A percentile compares a stretch with the other conserved stretches of the same genome.
Conservation (phyloP, 2,329 filamentous ascomycete species). For the Fusarium bulbicola region DNA sequence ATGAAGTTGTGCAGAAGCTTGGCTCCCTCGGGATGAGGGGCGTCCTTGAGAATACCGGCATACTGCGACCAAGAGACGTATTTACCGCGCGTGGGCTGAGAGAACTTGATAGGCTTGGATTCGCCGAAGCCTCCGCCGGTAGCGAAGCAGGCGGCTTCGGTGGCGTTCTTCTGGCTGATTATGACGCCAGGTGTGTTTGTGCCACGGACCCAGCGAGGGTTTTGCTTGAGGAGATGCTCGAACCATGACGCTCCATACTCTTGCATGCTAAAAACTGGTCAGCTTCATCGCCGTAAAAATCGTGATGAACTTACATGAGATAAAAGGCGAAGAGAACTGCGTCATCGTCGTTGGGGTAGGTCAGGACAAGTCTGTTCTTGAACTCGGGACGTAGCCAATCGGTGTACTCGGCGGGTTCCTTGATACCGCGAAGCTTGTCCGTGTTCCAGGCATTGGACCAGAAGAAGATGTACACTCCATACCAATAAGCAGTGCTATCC, state of each 20-base stretch:
- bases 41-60: constrained; percentile 51
- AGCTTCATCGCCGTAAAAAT: too few relatives aligned
- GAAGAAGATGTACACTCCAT: constrained; percentile 50
- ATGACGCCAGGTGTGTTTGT: too few relatives aligned
- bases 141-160: constrained; percentile 49
- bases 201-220: constrained; percentile 61
- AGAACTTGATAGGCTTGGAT: constrained; percentile 34
- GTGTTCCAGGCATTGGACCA: constrained; percentile 49
- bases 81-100: constrained; percentile 48
- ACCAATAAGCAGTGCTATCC: constrained; percentile 48
- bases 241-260: constrained; percentile 58
- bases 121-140: background rate
- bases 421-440: constrained; percentile 43
- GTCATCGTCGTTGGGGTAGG: constrained; percentile 67
- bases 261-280: constrained; percentile 42
- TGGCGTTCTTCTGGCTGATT: constrained; percentile 31
- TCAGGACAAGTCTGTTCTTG: constrained; percentile 63
- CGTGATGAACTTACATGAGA: constrained; percentile 51
- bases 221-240: constrained; percentile 56
- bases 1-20: constrained; percentile 24
- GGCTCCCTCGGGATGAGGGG: constrained; percentile 24
- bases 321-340: constrained; percentile 62
- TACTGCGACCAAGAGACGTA: constrained; percentile 60
- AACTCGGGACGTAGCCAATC: constrained; percentile 59
- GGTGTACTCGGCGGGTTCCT: constrained; percentile 47